These are phyloP conservation scores for Heritiera littoralis DNA, from an alignment of 345 rosid genomes.

Conservation along the genomic window DNA sequence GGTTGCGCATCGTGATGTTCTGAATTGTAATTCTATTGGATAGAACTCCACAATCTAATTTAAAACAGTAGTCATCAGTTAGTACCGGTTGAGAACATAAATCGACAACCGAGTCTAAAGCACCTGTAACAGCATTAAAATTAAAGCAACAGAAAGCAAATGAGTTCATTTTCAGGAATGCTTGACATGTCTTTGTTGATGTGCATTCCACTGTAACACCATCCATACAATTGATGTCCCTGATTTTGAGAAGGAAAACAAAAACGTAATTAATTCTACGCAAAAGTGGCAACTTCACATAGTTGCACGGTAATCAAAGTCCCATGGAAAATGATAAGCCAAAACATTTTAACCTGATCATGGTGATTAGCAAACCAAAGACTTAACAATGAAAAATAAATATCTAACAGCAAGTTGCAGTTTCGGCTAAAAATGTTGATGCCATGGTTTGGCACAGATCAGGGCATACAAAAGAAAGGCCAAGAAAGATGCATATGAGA, in stretches of 20 bases:
- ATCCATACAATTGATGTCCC: slow-evolving; percentile 91
- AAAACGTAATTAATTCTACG: neutral
- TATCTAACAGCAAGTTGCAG: neutral
- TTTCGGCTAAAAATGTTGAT: neutral
- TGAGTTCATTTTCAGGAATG: slow-evolving; percentile 25
- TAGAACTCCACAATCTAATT: neutral
- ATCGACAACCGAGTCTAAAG: neutral
- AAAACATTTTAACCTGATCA: neutral
- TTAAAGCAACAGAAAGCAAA: neutral
- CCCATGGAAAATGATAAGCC: neutral
- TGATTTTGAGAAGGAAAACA: slow-evolving; percentile 26
- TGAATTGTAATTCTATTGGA: neutral
- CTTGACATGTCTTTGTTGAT: slow-evolving; percentile 36
- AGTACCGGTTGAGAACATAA: slow-evolving; percentile 1
- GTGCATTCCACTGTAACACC: slow-evolving; percentile 80
- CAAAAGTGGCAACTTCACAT: slow-evolving; percentile 9
- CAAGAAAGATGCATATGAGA: neutral
- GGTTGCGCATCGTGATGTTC: neutral
- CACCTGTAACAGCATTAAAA: neutral
- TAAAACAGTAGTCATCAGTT: neutral
- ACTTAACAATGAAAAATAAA: neutral
- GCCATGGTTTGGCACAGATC: neutral
- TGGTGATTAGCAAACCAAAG: neutral
- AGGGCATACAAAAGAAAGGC: neutral
- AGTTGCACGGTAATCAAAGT: neutral